Evolutionary conservation across 805 yeast species (phyloP).

Genomic region (Zygotorulaspora chibaensis): DNA sequence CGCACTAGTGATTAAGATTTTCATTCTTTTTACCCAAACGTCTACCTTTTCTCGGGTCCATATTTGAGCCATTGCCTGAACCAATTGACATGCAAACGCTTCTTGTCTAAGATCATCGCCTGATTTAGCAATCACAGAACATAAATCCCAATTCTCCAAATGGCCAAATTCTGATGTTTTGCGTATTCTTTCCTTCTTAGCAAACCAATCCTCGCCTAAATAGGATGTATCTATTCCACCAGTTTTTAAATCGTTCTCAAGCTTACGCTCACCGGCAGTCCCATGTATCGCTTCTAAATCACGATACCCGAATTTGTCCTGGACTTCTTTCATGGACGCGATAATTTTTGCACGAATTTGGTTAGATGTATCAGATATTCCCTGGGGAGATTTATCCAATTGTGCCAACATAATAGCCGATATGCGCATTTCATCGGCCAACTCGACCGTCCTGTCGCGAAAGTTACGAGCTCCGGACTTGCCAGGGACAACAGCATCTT

Average conservation of each 20-base stretch:
- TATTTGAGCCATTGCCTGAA: constrained; percentile 76
- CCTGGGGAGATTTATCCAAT: constrained; percentile 59
- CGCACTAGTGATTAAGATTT: constrained; percentile 84
- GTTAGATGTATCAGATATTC: constrained; percentile 44
- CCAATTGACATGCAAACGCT: constrained; percentile 94
- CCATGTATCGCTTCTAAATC: constrained; percentile 53
- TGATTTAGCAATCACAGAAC: constrained; percentile 93
- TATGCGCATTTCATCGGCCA: constrained; percentile 91
- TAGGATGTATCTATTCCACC: constrained; percentile 65
- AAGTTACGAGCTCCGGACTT: constrained; percentile 16
- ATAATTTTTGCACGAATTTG: constrained; percentile 70
- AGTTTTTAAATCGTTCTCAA: constrained; percentile 87
- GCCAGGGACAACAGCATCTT: constrained; percentile 23
- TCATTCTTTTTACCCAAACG: constrained; percentile 92
- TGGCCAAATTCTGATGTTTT: constrained; percentile 79
- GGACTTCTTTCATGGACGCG: constrained; percentile 71
- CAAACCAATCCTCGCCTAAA: constrained; percentile 89
- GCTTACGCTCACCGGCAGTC: constrained; percentile 83
- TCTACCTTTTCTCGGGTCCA: constrained; percentile 70
- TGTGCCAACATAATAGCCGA: constrained; percentile 95
- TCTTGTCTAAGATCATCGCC: constrained; percentile 96
- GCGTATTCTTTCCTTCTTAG: constrained; percentile 76
- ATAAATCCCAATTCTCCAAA: constrained; percentile 86
- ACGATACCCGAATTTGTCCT: constrained; percentile 54
- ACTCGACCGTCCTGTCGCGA: constrained; percentile 41